Evolutionary conservation across 768 basidiomycete genomes (phyloP).

Genomic region (Melanogaster broomeanus): DNA sequence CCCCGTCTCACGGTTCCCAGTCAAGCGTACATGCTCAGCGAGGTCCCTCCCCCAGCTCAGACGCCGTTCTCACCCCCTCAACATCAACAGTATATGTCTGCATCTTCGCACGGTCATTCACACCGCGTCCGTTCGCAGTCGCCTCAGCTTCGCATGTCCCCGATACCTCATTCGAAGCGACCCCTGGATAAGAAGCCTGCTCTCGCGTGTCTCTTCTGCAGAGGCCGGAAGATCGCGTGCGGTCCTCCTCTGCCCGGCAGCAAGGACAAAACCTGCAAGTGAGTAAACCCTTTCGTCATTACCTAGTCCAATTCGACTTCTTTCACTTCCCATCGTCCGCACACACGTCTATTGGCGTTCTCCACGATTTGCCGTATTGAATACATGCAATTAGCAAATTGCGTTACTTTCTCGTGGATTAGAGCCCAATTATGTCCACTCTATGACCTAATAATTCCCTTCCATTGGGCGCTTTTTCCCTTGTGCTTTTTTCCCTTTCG

Average conservation of each 20-base stretch:
- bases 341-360: constrained; percentile 14
- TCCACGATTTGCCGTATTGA: constrained; percentile 8
- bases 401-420: not conserved
- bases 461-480: too few species aligned
- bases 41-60: constrained; percentile 9
- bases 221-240: constrained; percentile 70
- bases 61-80: constrained; percentile 11
- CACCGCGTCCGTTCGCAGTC: constrained; percentile 26
- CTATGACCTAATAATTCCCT: constrained; percentile 25
- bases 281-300: constrained; percentile 31
- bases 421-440: constrained; percentile 14
- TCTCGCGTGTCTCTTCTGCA: constrained; percentile 65
- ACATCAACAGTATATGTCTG: constrained; percentile 10
- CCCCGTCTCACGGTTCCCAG: constrained; percentile 3
- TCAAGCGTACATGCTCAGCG: constrained; percentile 22
- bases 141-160: constrained; percentile 21
- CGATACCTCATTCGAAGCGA: constrained; percentile 24
- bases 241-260: constrained; percentile 57
- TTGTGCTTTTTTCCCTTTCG: too few species aligned
- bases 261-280: constrained; percentile 66
- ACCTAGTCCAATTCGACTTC: not conserved
- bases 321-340: constrained; percentile 7
- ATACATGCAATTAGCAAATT: too few species aligned
- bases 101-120: constrained; percentile 19
- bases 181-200: constrained; percentile 54